Evolutionary conservation across 129 eudicot genomes (phyloP).

Genomic region (Dittrichia graveolens): DNA sequence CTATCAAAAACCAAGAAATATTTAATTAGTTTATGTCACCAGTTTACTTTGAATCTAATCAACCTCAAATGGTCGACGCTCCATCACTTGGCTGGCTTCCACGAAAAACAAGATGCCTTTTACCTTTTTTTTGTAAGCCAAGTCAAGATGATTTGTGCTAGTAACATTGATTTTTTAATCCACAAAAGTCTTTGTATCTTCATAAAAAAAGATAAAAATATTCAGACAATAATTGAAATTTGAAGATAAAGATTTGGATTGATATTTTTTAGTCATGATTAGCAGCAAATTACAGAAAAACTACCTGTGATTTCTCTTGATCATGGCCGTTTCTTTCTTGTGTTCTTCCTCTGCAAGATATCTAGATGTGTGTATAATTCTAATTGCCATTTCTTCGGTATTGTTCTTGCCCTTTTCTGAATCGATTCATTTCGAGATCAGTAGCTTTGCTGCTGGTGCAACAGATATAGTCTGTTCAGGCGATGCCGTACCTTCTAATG

Average conservation of each 20-base stretch:
- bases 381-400: not conserved
- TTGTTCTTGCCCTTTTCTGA: conserved; percentile 15
- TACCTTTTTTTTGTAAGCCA: not conserved
- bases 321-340: conserved; percentile 15
- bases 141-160: not conserved
- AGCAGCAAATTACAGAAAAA: conserved; percentile 30
- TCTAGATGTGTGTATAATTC: not conserved
- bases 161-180: not conserved
- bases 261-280: not conserved
- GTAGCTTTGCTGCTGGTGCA: not conserved
- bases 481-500: conserved; percentile 12
- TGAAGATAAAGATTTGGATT: not conserved
- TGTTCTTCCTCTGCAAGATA: not conserved
- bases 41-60: not conserved
- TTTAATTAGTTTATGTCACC: not conserved
- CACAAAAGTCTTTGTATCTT: not conserved
- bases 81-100: not conserved
- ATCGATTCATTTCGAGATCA: conserved; percentile 20
- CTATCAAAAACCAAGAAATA: not conserved
- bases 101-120: not conserved
- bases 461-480: conserved; percentile 15
- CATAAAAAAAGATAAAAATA: not conserved
- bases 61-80: not conserved
- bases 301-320: not conserved
- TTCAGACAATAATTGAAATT: not conserved